Percentiles rank a stretch among this genome's conserved stretches.
These are phyloP conservation scores for Calonectria fujianensis DNA, from an alignment of 2,329 filamentous ascomycete species.

Conservation along the genomic window DNA sequence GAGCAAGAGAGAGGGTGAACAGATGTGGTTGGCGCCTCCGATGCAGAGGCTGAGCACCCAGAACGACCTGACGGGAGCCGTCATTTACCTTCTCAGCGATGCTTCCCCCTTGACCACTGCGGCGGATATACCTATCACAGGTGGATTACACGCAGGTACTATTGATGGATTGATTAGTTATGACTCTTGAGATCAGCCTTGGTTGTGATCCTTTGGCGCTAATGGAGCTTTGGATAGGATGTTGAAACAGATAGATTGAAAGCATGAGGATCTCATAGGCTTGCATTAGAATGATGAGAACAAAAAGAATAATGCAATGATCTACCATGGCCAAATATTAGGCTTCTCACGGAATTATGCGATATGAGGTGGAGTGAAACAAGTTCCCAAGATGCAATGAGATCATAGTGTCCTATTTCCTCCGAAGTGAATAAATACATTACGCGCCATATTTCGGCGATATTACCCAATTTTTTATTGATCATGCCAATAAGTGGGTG, in stretches of 20 bases:
- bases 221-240: too few species aligned
- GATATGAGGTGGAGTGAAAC: not conserved
- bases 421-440: not conserved
- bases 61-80: constrained; percentile 65
- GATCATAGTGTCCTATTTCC: not conserved
- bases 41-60: constrained; percentile 62
- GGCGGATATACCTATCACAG: constrained; percentile 66
- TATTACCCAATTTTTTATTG: not conserved
- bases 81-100: constrained; percentile 66
- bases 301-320: not conserved
- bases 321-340: not conserved
- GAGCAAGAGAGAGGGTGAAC: constrained; percentile 58
- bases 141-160: constrained; percentile 64
- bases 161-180: constrained; percentile 62
- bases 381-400: not conserved
- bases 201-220: not conserved
- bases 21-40: constrained; percentile 63
- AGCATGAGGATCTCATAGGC: too few species aligned
- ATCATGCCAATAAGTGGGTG: not conserved
- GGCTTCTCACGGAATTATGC: not conserved
- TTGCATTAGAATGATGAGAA: not conserved
- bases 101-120: constrained; percentile 65
- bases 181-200: constrained; percentile 47
- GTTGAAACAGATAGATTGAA: too few species aligned
- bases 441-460: not conserved